phyloP scores from a whole-genome alignment of 306 rosid species.

The Begonia peltatifolia region DNA sequence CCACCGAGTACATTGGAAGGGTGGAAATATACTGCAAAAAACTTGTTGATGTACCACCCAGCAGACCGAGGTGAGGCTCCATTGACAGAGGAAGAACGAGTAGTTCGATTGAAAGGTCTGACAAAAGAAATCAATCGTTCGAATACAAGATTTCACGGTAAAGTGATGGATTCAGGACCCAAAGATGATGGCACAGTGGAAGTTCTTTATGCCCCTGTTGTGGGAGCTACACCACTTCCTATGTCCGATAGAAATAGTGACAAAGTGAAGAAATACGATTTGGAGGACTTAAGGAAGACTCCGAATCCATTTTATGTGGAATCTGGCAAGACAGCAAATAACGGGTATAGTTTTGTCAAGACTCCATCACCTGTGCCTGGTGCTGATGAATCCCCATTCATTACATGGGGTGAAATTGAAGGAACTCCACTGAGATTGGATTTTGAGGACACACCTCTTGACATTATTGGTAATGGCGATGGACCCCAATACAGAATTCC shows the following conservation, averaged over 20 bases:
- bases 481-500: constrained; percentile 89
- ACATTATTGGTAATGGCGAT: constrained; percentile 68
- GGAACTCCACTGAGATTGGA: constrained; percentile 92
- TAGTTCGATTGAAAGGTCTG: constrained; percentile 48
- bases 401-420: constrained; percentile 97
- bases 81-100: constrained; percentile 67
- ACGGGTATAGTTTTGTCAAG: constrained; percentile 77
- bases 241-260: constrained; percentile 53
- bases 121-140: constrained; percentile 61
- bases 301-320: constrained; percentile 75
- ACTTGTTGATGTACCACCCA: constrained; percentile 91
- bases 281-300: constrained; percentile 89
- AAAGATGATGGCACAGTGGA: constrained; percentile 63
- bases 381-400: constrained; percentile 73
- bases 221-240: constrained; percentile 59
- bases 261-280: constrained; percentile 75
- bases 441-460: constrained; percentile 65
- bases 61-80: constrained; percentile 81
- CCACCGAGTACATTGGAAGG: constrained; percentile 81
- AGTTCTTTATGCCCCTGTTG: constrained; percentile 67
- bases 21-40: constrained; percentile 73
- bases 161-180: constrained; percentile 60
- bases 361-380: constrained; percentile 97
- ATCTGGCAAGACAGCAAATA: constrained; percentile 55
- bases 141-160: constrained; percentile 74